Base-by-base conservation (phyloP, 768 basidiomycete genomes). In the Paxillus rubicundulus region DNA sequence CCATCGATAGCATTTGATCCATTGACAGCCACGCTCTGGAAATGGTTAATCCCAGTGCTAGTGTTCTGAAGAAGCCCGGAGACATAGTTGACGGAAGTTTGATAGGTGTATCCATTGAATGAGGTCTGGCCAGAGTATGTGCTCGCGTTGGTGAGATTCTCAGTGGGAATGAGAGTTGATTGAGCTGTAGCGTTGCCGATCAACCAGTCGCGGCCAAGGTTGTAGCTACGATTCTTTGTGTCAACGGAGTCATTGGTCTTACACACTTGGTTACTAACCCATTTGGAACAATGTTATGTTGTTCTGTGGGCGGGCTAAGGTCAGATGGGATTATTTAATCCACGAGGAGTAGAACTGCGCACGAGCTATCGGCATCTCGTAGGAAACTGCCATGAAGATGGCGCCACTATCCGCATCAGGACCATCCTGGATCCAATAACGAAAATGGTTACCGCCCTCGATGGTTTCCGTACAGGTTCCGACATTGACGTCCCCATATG, bases 401-500 rank as follows among this genome's bases (percentile, higher is more conserved):
- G 88, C 89, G 32, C 86, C 80, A 52, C 87, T 87, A 60, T 90
- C 75, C 6, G 74, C 84, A 3, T 67, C 27, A 12, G 71, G 55
- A 0, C 91, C 92, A 53, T 89, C 78, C 71, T 95, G 93, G 5
- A 77, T 69, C 92, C 92, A 95, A 67, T 93, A 95, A 37, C 93
- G 81, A 64, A 93, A 82, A 64, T 97, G 93, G 62, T 89, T 80
- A 6, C 94, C 94, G 2, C 93, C 93, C 58, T 89, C 64, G 38
- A 95, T 78, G 2, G 90, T 89, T 70, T 97, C 93, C 59, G 80
- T 72, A 70, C 94, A 96, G 1, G 92, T 81, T 0, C 94, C 94
- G n/a, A 94, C 68, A 47, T 82, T 73, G 1, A 84, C 80, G 60
- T 96, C 84, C 8, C 82, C 84, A 66, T 90, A 98, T 64, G 93